Conservation (phyloP, 768 basidiomycete genomes). For the Floccularia luteovirens region DNA sequence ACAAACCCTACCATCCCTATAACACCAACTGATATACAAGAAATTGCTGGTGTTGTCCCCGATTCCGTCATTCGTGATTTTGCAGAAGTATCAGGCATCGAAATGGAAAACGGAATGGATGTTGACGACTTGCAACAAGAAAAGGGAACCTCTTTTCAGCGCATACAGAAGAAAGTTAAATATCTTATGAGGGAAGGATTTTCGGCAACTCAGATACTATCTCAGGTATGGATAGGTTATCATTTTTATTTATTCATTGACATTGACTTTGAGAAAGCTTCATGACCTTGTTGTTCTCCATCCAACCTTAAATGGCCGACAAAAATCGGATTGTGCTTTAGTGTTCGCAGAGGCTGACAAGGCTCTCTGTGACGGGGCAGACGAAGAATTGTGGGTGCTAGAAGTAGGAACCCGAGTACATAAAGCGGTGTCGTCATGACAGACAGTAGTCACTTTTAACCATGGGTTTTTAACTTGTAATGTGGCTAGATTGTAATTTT, state of each 20-base stretch:
- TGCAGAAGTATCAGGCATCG: conserved; percentile 66
- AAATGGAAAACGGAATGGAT: conserved; percentile 43
- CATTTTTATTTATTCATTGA: neutral
- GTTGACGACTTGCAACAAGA: conserved; percentile 35
- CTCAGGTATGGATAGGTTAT: conserved; percentile 53
- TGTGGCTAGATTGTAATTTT: neutral
- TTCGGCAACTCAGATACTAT: conserved; percentile 82
- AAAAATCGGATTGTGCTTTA: conserved; percentile 76
- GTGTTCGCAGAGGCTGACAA: conserved; percentile 95
- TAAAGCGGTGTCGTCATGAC: conserved; percentile 42
- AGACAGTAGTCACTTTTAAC: neutral
- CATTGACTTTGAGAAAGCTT: conserved; percentile 40
- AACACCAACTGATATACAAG: conserved; percentile 76
- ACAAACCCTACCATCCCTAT: conserved; percentile 69
- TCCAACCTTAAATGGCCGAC: conserved; percentile 68
- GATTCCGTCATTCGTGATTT: conserved; percentile 62
- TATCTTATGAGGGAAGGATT: conserved; percentile 82
- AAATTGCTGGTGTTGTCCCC: conserved; percentile 95
- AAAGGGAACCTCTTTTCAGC: conserved; percentile 40
- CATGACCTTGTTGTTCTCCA: conserved; percentile 88
- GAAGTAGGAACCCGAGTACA: conserved; percentile 79
- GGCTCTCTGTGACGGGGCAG: conserved; percentile 90
- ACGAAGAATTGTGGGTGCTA: conserved; percentile 93
- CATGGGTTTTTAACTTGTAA: conserved; percentile 1
- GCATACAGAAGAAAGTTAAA: conserved; percentile 66